Evolutionary conservation across 1,139 yeast genomes (phyloP).

Genomic region (Geotrichum cucujoidarum): DNA sequence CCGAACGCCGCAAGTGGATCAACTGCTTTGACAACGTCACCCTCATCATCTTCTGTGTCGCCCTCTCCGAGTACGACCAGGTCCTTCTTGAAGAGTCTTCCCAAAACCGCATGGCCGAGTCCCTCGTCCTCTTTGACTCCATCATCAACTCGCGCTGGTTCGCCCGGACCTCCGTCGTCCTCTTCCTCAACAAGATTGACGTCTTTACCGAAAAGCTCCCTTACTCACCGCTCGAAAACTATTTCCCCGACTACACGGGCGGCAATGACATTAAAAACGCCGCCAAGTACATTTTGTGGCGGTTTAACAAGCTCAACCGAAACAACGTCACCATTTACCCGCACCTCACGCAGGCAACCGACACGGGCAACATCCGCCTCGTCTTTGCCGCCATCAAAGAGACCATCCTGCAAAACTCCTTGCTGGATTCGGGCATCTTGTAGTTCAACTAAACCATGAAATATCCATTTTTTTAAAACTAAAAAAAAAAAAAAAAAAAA

Average conservation of each 20-base stretch:
- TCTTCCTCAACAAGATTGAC: conserved; percentile 85
- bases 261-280: conserved; percentile 87
- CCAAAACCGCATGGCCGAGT: conserved; percentile 81
- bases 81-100: conserved; percentile 64
- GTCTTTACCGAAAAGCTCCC: conserved; percentile 82
- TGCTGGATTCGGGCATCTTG: conserved; percentile 80
- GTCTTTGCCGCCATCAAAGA: conserved; percentile 92
- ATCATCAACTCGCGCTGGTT: conserved; percentile 93
- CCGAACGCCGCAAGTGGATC: conserved; percentile 92
- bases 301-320: conserved; percentile 80
- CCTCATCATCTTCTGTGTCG: conserved; percentile 81
- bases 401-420: conserved; percentile 76
- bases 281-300: conserved; percentile 86
- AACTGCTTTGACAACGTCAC: conserved; percentile 94
- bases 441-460: conserved; percentile 23
- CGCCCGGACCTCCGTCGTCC: conserved; percentile 74
- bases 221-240: conserved; percentile 71
- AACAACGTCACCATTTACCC: conserved; percentile 81
- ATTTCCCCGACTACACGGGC: conserved; percentile 87
- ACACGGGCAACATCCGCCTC: conserved; percentile 78
- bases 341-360: conserved; percentile 92
- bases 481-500: too few species aligned
- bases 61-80: conserved; percentile 87
- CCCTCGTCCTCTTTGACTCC: conserved; percentile 78
- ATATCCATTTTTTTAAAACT: background rate